phyloP scores from a whole-genome alignment of 257 asterid genomes.

The Penstemon barbatus region DNA sequence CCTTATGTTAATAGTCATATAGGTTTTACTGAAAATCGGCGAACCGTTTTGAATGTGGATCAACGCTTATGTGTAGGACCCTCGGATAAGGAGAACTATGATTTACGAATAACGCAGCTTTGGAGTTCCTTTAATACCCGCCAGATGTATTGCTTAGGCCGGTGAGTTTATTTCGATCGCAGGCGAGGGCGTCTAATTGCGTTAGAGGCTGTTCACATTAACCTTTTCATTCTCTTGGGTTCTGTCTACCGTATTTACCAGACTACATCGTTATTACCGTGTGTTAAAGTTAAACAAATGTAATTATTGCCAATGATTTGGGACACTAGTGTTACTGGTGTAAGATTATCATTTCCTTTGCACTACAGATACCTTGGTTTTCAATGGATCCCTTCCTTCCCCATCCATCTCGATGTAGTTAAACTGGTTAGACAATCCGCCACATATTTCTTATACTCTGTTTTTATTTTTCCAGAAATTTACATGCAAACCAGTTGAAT shows the following conservation, averaged over 20 bases:
- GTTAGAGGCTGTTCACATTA: slow-evolving; percentile 24
- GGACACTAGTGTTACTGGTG: slow-evolving; percentile 21
- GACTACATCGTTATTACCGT: slow-evolving; percentile 24
- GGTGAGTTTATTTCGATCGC: slow-evolving; percentile 26
- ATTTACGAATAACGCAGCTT: slow-evolving; percentile 28
- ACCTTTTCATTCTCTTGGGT: slow-evolving; percentile 22
- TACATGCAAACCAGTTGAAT: slow-evolving; percentile 1
- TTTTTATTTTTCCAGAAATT: background rate
- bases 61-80: slow-evolving; percentile 62
- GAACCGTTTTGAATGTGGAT: slow-evolving; percentile 46
- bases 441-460: slow-evolving; percentile 16
- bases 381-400: slow-evolving; percentile 16
- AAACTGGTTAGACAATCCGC: slow-evolving; percentile 16
- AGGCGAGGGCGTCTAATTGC: slow-evolving; percentile 22
- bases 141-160: slow-evolving; percentile 34
- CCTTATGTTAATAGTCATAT: slow-evolving; percentile 34
- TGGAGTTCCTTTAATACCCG: slow-evolving; percentile 31
- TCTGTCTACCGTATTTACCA: slow-evolving; percentile 21
- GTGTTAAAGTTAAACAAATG: slow-evolving; percentile 26
- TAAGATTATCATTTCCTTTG: slow-evolving; percentile 25
- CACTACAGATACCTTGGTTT: slow-evolving; percentile 12
- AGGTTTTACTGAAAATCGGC: slow-evolving; percentile 30
- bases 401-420: slow-evolving; percentile 12
- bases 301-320: slow-evolving; percentile 32
- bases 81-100: slow-evolving; percentile 31